A percentile compares a stretch with the other conserved stretches of the same genome.
Conservation (phyloP, 495 filamentous ascomycete genomes). For the Cercophora samala region DNA sequence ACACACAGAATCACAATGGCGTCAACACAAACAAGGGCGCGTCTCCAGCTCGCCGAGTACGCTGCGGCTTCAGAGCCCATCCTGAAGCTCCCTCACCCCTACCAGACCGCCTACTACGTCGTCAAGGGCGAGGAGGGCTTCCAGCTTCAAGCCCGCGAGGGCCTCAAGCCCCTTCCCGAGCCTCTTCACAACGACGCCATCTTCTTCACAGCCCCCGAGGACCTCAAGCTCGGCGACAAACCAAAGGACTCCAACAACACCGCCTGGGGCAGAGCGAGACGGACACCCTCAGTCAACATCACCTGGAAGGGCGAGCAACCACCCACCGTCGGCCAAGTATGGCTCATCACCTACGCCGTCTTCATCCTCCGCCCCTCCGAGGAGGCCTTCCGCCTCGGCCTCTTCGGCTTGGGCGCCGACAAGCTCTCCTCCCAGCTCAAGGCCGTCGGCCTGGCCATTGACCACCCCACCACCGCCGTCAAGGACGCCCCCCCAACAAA, state of each 20-base stretch:
- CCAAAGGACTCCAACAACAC: slow-evolving; percentile 48
- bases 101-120: slow-evolving; percentile 43
- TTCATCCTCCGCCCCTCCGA: slow-evolving; percentile 53
- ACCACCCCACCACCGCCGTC: slow-evolving; percentile 37
- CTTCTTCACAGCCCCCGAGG: slow-evolving; percentile 42
- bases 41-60: slow-evolving; percentile 25
- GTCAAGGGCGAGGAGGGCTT: slow-evolving; percentile 24
- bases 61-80: slow-evolving; percentile 37
- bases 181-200: slow-evolving; percentile 39
- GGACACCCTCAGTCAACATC: slow-evolving; percentile 39
- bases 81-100: slow-evolving; percentile 47
- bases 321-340: slow-evolving; percentile 57
- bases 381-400: slow-evolving; percentile 53
- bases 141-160: slow-evolving; percentile 26
- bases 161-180: slow-evolving; percentile 19
- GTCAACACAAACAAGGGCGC: slow-evolving; percentile 12
- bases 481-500: slow-evolving; percentile 15
- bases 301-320: slow-evolving; percentile 34
- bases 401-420: slow-evolving; percentile 41
- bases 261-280: slow-evolving; percentile 45
- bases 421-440: slow-evolving; percentile 49
- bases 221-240: slow-evolving; percentile 46
- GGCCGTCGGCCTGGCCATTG: slow-evolving; percentile 49
- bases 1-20: neutral
- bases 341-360: slow-evolving; percentile 59